These are phyloP conservation scores for Geotrichum histeridarum DNA, from an alignment of 1,139 yeast species.

Conservation along the genomic window DNA sequence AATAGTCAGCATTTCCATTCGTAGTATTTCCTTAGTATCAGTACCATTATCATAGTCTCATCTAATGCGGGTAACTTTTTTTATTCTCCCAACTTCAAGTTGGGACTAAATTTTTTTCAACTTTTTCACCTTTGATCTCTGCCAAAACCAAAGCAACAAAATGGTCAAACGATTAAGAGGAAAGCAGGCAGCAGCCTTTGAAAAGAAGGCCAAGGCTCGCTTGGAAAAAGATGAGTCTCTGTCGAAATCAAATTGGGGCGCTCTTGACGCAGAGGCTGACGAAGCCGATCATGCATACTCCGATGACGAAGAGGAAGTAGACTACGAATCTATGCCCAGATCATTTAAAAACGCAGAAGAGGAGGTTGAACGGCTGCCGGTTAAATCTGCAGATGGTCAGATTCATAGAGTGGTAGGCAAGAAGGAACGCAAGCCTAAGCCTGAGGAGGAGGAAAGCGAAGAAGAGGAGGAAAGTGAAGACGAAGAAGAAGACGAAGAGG, in stretches of 20 bases:
- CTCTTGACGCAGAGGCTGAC: constrained; percentile 18
- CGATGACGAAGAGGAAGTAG: constrained; percentile 29
- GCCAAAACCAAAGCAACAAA: background rate
- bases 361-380: constrained; percentile 72
- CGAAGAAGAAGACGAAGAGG: constrained; percentile 20
- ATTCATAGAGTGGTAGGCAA: constrained; percentile 54
- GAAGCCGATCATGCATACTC: constrained; percentile 2
- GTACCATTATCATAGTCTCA: too few species aligned
- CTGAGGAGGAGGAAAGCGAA: constrained; percentile 15
- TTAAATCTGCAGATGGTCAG: constrained; percentile 65
- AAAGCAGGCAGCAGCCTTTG: constrained; percentile 24
- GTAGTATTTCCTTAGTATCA: background rate
- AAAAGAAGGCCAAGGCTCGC: constrained; percentile 27
- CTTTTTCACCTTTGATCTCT: background rate
- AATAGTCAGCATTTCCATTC: too few species aligned
- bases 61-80: background rate
- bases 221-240: constrained; percentile 25
- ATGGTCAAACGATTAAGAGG: constrained; percentile 34
- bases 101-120: constrained; percentile 10
- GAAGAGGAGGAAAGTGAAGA: constrained; percentile 11
- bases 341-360: constrained; percentile 36
- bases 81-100: background rate
- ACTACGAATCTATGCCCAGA: constrained; percentile 36
- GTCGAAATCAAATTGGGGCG: constrained; percentile 24
- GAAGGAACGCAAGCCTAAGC: constrained; percentile 21